phyloP scores from a whole-genome alignment of 805 yeast species.

The Candida montana region DNA sequence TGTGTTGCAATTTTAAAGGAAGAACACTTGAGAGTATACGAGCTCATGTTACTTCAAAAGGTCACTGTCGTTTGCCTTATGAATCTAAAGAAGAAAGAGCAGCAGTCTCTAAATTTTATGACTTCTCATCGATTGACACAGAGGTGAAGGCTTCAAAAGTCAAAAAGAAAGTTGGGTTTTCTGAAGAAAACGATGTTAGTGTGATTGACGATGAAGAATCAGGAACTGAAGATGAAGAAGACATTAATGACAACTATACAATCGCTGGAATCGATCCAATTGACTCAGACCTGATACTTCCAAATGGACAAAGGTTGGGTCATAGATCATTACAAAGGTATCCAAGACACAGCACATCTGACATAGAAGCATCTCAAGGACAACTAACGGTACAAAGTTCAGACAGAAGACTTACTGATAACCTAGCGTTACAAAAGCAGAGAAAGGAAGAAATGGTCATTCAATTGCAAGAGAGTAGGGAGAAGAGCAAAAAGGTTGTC shows the following conservation, averaged over 20 bases:
- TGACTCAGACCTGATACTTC: slow-evolving; percentile 65
- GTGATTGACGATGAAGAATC: slow-evolving; percentile 25
- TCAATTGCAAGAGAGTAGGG: slow-evolving; percentile 39
- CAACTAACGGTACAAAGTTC: slow-evolving; percentile 72
- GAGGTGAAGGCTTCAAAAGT: slow-evolving; percentile 27
- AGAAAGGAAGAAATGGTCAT: slow-evolving; percentile 44
- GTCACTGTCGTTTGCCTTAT: slow-evolving; percentile 86
- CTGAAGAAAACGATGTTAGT: slow-evolving; percentile 28
- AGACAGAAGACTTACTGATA: slow-evolving; percentile 55
- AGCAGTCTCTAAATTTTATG: slow-evolving; percentile 77
- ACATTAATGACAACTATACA: slow-evolving; percentile 28
- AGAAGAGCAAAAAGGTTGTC: slow-evolving; percentile 33
- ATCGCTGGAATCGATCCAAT: slow-evolving; percentile 40
- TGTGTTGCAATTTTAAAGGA: slow-evolving; percentile 83
- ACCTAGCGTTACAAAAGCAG: slow-evolving; percentile 57
- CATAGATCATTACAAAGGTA: slow-evolving; percentile 72
- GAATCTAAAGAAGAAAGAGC: slow-evolving; percentile 74
- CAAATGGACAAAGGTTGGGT: slow-evolving; percentile 75
- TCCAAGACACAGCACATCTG: slow-evolving; percentile 58
- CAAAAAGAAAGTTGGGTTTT: slow-evolving; percentile 28
- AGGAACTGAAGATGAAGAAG: slow-evolving; percentile 17
- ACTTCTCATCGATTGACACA: slow-evolving; percentile 63
- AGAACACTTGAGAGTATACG: slow-evolving; percentile 77
- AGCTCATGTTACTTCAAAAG: slow-evolving; percentile 80
- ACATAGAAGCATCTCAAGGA: slow-evolving; percentile 48